phyloP scores from a whole-genome alignment of 176 grass and related monocot species.

The Olyra latifolia region DNA sequence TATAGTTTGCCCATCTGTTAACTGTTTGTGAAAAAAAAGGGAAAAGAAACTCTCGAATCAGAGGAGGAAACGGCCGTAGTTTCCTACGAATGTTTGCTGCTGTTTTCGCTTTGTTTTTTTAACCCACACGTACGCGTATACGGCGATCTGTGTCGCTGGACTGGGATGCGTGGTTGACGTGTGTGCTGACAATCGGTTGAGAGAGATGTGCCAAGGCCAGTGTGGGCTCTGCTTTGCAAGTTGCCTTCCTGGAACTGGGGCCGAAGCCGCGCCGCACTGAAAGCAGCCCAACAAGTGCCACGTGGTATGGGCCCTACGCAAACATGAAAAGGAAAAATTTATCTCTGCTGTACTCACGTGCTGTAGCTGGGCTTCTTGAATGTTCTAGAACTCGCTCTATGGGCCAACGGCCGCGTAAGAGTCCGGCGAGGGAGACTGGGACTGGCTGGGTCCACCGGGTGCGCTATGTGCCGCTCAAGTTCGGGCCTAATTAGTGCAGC shows the following conservation, averaged over 20 bases:
- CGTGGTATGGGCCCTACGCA: background rate
- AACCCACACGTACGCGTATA: background rate
- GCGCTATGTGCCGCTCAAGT: too few relatives aligned
- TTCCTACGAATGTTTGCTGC: background rate
- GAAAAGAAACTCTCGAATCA: background rate
- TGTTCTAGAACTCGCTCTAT: background rate
- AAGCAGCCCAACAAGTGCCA: background rate
- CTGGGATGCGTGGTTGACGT: background rate
- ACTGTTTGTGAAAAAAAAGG: background rate
- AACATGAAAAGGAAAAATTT: background rate
- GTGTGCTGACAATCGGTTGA: background rate
- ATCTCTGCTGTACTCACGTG: background rate
- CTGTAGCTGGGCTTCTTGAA: background rate
- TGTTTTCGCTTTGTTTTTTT: background rate
- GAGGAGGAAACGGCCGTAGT: background rate
- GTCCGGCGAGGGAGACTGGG: background rate
- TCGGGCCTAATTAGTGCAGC: too few relatives aligned
- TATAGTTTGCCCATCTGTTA: background rate
- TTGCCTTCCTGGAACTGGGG: background rate
- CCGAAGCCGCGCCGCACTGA: background rate
- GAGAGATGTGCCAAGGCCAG: background rate
- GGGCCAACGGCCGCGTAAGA: background rate
- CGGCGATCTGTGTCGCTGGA: background rate
- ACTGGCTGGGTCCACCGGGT: background rate
- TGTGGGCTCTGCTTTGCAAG: background rate